phyloP scores from a whole-genome alignment of 225 moss, liverwort and hornwort species.

The Neckera pumila region DNA sequence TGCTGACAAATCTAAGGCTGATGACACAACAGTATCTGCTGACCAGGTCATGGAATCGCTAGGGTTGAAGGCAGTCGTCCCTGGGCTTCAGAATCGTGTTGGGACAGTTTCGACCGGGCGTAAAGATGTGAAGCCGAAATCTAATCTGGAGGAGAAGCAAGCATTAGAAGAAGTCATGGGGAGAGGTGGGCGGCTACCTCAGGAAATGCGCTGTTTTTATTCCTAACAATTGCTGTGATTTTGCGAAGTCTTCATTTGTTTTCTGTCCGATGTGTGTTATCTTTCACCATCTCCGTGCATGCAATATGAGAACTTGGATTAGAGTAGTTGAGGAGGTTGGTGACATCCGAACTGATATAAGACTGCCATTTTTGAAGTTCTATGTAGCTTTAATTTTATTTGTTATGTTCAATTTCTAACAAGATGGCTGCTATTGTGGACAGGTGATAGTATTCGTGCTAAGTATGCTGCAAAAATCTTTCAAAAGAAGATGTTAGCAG shows the following conservation, averaged over 20 bases:
- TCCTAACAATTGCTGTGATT: background rate
- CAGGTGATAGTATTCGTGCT: conserved; percentile 73
- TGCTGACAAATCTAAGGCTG: conserved; percentile 9
- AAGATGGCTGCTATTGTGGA: background rate
- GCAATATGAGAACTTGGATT: background rate
- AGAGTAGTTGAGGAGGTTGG: background rate
- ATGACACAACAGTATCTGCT: conserved; percentile 38
- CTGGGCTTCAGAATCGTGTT: conserved; percentile 42
- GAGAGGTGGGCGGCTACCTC: conserved; percentile 25
- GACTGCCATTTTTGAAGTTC: background rate
- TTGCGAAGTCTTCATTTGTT: background rate
- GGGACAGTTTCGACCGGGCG: background rate
- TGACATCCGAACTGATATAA: background rate
- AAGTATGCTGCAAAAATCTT: conserved; percentile 71
- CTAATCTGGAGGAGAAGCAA: conserved; percentile 50
- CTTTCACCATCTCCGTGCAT: background rate
- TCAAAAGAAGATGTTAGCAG: conserved; percentile 64
- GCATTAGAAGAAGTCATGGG: conserved; percentile 50
- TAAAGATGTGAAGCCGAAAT: conserved; percentile 13
- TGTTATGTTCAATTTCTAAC: background rate
- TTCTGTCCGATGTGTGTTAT: background rate
- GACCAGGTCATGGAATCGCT: conserved; percentile 60
- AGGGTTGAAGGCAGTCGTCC: conserved; percentile 47
- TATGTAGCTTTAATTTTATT: background rate
- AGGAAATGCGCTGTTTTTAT: background rate